Evolutionary conservation across 2,329 filamentous ascomycete species (phyloP).

Genomic region (Shiraia sp.): DNA sequence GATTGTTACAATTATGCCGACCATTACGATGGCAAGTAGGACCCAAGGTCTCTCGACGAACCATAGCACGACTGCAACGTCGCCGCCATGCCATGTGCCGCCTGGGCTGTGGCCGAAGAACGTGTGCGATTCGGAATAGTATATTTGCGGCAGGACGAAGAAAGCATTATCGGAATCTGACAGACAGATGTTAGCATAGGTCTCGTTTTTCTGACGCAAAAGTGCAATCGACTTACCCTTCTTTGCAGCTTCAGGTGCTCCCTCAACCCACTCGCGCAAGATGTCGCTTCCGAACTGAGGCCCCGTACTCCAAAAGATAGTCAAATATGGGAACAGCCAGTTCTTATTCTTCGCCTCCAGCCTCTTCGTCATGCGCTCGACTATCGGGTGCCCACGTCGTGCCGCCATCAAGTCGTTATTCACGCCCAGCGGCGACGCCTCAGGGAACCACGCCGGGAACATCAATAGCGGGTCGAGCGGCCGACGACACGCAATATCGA

Average conservation of each 20-base stretch:
- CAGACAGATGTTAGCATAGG: constrained; percentile 1
- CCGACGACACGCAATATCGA: constrained; percentile 26
- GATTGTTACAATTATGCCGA: background rate
- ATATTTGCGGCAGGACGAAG: constrained; percentile 27
- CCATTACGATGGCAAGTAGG: constrained; percentile 3
- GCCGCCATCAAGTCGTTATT: constrained; percentile 30
- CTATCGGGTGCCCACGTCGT: constrained; percentile 21
- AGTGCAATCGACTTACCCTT: background rate
- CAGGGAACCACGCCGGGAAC: constrained; percentile 24
- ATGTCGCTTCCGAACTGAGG: constrained; percentile 33
- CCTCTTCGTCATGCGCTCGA: constrained; percentile 19
- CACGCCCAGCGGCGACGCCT: constrained; percentile 22
- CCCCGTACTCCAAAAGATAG: constrained; percentile 36
- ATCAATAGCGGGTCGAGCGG: constrained; percentile 20
- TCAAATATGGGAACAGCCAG: constrained; percentile 30
- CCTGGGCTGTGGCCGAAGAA: constrained; percentile 38
- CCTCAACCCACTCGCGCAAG: constrained; percentile 23
- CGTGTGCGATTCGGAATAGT: constrained; percentile 34
- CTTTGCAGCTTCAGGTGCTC: background rate
- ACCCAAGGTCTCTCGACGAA: constrained; percentile 17
- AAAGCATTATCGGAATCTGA: constrained; percentile 10
- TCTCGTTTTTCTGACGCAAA: background rate
- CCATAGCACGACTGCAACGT: constrained; percentile 35
- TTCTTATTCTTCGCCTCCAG: constrained; percentile 16
- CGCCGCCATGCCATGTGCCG: constrained; percentile 36